Percentiles rank a stretch among this genome's conserved stretches.
Evolutionary conservation across 2,329 filamentous ascomycete genomes (phyloP).

Genomic region (Ambrosiella beaveri): DNA sequence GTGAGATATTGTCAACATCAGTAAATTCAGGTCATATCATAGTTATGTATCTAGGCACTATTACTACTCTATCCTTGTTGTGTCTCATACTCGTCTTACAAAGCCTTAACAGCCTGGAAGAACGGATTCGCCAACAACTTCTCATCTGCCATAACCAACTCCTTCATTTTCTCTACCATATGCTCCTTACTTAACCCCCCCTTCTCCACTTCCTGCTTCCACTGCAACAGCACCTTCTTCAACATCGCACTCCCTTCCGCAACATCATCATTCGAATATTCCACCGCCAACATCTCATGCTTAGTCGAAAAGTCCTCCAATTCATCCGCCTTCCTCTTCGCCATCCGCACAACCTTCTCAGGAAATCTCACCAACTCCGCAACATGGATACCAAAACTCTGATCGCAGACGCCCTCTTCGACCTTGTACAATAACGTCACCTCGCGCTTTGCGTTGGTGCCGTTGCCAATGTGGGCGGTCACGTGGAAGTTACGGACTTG

Average conservation of each 20-base stretch:
- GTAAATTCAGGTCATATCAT: too few relatives aligned
- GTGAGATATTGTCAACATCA: too few relatives aligned
- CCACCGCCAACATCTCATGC: constrained; percentile 41
- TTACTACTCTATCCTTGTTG: neutral
- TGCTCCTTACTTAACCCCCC: constrained; percentile 51
- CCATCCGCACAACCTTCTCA: constrained; percentile 95
- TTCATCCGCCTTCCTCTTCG: constrained; percentile 96
- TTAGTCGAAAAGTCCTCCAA: constrained; percentile 85
- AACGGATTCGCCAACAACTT: constrained; percentile 49
- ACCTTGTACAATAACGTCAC: constrained; percentile 96
- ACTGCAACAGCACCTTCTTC: constrained; percentile 65
- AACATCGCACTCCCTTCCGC: constrained; percentile 74
- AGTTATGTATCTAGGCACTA: neutral
- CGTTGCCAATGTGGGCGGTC: constrained; percentile 64
- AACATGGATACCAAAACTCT: constrained; percentile 96
- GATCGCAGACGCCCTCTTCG: constrained; percentile 85
- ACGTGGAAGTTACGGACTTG: constrained; percentile 91
- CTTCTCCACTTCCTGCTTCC: constrained; percentile 56
- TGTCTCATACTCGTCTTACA: constrained; percentile 21
- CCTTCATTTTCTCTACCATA: constrained; percentile 61
- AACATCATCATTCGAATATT: constrained; percentile 69
- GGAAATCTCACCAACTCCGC: constrained; percentile 93
- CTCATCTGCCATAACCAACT: constrained; percentile 58
- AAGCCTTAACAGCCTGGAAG: constrained; percentile 45
- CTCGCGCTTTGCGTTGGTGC: constrained; percentile 45